These are phyloP conservation scores for Rauvolfia tetraphylla DNA, from an alignment of 257 asterid genomes.

Conservation along the genomic window DNA sequence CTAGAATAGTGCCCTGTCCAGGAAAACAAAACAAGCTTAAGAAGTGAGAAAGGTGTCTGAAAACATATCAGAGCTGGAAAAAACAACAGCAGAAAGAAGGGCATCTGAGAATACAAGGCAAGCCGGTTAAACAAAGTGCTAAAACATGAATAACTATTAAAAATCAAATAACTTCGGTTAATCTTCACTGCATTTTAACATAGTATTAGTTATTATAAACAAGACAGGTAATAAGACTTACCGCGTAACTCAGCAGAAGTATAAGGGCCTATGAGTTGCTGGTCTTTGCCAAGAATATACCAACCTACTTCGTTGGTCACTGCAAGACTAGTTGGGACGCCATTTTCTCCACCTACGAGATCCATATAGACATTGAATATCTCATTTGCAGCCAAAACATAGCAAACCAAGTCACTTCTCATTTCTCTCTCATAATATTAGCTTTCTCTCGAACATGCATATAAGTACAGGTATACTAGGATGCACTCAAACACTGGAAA, in stretches of 20 bases:
- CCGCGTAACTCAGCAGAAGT: constrained; percentile 74
- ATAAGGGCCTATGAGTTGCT: constrained; percentile 79
- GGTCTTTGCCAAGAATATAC: constrained; percentile 78
- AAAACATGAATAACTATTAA: constrained; percentile 19
- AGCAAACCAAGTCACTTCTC: not conserved
- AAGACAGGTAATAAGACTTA: constrained; percentile 24
- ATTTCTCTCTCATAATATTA: not conserved
- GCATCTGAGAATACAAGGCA: constrained; percentile 21
- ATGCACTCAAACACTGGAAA: not conserved
- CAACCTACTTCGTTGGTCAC: constrained; percentile 60
- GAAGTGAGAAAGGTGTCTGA: not conserved
- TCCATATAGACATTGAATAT: not conserved
- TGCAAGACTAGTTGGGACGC: constrained; percentile 27
- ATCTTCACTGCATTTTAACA: not conserved
- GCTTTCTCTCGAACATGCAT: not conserved
- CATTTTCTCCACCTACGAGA: constrained; percentile 32
- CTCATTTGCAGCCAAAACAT: not conserved
- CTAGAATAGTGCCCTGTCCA: constrained; percentile 76
- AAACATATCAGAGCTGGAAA: constrained; percentile 32
- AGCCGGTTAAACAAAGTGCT: constrained; percentile 19
- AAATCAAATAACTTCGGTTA: not conserved
- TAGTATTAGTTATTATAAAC: constrained; percentile 3
- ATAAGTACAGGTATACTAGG: not conserved
- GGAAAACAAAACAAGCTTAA: constrained; percentile 44
- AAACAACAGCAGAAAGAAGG: constrained; percentile 16